Base-by-base conservation (phyloP, 169 alveolate species). In the Cryptosporidium tyzzeri region DNA sequence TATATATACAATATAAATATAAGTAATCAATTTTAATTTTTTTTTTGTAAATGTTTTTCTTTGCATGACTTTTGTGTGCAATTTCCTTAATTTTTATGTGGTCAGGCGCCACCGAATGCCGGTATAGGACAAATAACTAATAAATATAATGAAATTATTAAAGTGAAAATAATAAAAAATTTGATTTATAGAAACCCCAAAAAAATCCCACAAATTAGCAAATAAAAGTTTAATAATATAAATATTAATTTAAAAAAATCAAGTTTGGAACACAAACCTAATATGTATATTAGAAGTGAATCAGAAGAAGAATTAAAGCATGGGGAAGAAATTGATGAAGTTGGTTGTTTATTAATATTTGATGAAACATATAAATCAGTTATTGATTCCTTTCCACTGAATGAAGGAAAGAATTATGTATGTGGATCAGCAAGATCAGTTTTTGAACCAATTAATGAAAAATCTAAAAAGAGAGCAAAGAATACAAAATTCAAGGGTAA, bases 321-420 rank as follows among this genome's bases (percentile, higher is more conserved):
- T 9, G 84, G 37, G 18, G 84, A 70, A 44, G 44, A 39, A 21
- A 67, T 67, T 4, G 53, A 37, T 5, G 75, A 41, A 9, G 75
- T 61, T 23, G 89, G 89, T 3, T 80, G 89, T 65, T 80, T 80
- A 62, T 33, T 80, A 41, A 67, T 80, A 37, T 80, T 80, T 80
- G 89, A 59, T 45, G 75, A 80, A 12, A 26, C 69, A 9, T 39
- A 45, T 18, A 62, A 41, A 18, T 62, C 89, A 0, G 75, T 80
- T 21, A 26, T 80, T 16, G 89, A 80, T 48, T 80, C 89, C 16
- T 61, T 80, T 65, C 48, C 73, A 14, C 9, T 80, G 12, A 62
- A 62, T 41, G 39, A 61, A 14, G 89, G 89, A 9, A 41, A 41
- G 33, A 80, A 80, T 65, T 62, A 62, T 35, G 62, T 80, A 16